These are phyloP conservation scores for Podospora pseudocomata DNA, from an alignment of 495 filamentous ascomycete species.

Conservation along the genomic window DNA sequence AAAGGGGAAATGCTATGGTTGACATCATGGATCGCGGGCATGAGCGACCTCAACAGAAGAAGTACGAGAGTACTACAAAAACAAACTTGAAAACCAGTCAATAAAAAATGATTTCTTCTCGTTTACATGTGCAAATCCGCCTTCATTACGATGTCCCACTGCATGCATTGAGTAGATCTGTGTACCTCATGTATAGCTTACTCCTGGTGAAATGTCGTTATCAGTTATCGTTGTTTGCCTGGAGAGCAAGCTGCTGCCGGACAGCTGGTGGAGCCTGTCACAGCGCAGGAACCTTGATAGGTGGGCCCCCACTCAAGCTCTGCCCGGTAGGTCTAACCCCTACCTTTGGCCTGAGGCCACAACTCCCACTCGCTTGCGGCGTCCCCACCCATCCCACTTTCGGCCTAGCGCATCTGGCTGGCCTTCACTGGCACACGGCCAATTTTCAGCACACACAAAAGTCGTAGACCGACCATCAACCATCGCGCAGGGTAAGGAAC, in stretches of 20 bases:
- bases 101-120: not conserved
- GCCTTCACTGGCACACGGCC: slow-evolving; percentile 32
- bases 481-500: slow-evolving; percentile 38
- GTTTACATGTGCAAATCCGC: not conserved
- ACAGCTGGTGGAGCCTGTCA: slow-evolving; percentile 21
- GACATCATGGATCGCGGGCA: not conserved
- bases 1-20: not conserved
- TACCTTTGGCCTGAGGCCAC: slow-evolving; percentile 40
- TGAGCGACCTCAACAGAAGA: not conserved
- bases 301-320: slow-evolving; percentile 17
- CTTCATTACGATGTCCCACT: not conserved
- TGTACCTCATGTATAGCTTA: not conserved
- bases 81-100: not conserved
- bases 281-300: not conserved
- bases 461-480: slow-evolving; percentile 36
- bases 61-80: not conserved
- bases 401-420: slow-evolving; percentile 34
- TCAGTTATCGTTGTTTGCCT: not conserved
- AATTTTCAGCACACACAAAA: slow-evolving; percentile 40
- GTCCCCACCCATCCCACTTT: slow-evolving; percentile 32
- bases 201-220: not conserved
- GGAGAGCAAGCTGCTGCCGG: not conserved
- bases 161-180: not conserved
- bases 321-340: slow-evolving; percentile 45
- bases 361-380: slow-evolving; percentile 34